Evolutionary conservation across 257 asterid species (phyloP), one percentile per base, ranked within the genome.

Genomic region (Solanum tarijense): DNA sequence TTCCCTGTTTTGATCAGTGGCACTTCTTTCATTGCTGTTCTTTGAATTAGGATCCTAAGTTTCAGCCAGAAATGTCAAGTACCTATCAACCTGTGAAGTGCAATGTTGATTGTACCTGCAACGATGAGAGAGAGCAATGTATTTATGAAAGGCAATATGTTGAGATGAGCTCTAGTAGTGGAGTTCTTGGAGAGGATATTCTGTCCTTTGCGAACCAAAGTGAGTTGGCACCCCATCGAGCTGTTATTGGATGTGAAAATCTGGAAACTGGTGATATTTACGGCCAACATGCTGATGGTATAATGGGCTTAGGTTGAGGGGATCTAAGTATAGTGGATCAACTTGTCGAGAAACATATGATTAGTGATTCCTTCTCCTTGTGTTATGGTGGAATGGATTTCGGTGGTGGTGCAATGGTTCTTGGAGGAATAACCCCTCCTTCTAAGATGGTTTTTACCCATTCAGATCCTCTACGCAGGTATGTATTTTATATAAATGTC

Each of bases 321-420:
- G 99, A 97, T 89, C 98, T 96, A 86, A 95, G 99, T 94, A 93
- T 97, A 83, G 98, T 97, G 73, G 99, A 97, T 92, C 99, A 97
- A 90, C 98, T 97, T 58, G 98, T 97, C 85, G 95, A 94, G 14
- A 97, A 96, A 92, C 91, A 93, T 90, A 96, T 96, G 60, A 94
- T 97, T 89, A 90, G 93, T 86, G 98, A 97, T 92, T 95, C 99
- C 21, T 97, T 97, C 92, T 96, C 99, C 69, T 91, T 97, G 85
- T 97, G 98, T 89, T 97, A 97, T 58, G 98, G 99, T 74, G 99
- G 99, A 71, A 97, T 97, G 99, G 99, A 97, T 92, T 90, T 97
- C 83, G 98, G 98, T 83, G 99, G 99, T 39, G 99, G 99, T 85
- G 96, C 96, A 66, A 97, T 97, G 99, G 99, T 97, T 92, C 98